A percentile compares a stretch with the other conserved stretches of the same genome.
These are phyloP conservation scores for Calonectria multiphialidica DNA, from an alignment of 2,329 filamentous ascomycete species.

Conservation along the genomic window DNA sequence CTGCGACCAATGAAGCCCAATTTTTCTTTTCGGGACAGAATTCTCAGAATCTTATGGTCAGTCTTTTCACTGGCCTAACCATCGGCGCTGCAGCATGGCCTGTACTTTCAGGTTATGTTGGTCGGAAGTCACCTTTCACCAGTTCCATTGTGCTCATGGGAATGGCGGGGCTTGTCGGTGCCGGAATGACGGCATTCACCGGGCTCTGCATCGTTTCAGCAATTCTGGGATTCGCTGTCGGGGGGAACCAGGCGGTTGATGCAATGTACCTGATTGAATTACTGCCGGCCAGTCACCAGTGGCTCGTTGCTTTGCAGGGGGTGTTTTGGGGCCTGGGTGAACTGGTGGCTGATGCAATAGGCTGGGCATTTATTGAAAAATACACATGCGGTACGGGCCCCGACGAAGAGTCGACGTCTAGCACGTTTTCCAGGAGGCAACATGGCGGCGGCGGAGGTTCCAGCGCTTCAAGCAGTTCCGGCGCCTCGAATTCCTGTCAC, in stretches of 20 bases:
- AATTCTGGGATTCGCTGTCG: background rate
- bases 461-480: background rate
- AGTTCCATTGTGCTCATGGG: background rate
- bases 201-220: background rate
- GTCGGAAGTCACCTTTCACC: background rate
- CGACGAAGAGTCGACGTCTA: background rate
- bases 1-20: background rate
- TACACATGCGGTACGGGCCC: background rate
- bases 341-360: background rate
- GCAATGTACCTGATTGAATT: background rate
- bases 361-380: background rate
- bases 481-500: background rate
- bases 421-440: background rate
- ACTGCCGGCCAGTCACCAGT: background rate
- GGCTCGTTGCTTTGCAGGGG: background rate
- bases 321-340: background rate
- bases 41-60: background rate
- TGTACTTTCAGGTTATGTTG: background rate
- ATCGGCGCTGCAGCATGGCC: background rate
- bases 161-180: background rate
- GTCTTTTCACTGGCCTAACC: background rate
- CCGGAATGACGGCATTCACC: background rate
- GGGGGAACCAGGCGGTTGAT: background rate
- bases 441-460: background rate
- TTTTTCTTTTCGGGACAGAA: constrained; percentile 3